phyloP scores from a whole-genome alignment of 140 eudicot species.

The Bidens hawaiensis region DNA sequence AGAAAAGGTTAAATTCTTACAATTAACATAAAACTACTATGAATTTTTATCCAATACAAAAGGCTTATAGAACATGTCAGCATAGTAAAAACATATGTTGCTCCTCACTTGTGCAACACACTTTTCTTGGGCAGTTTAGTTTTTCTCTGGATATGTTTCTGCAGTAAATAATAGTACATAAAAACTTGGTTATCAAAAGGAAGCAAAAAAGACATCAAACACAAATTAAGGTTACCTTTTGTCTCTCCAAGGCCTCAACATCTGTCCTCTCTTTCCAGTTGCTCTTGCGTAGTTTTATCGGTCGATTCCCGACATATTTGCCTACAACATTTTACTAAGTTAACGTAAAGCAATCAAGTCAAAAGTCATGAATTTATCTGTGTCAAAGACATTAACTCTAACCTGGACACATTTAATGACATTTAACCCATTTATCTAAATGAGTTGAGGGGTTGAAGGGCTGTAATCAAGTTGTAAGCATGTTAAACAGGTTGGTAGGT shows the following conservation, averaged over 20 bases:
- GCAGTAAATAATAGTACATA: slow-evolving; percentile 20
- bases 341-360: too few relatives aligned
- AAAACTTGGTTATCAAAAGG: not conserved
- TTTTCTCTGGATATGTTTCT: slow-evolving; percentile 67
- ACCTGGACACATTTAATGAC: too few relatives aligned
- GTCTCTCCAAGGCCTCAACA: slow-evolving; percentile 73
- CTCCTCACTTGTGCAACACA: slow-evolving; percentile 68
- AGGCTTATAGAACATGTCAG: not conserved
- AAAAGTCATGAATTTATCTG: too few relatives aligned
- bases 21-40: not conserved
- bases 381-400: too few relatives aligned
- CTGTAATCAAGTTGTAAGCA: too few relatives aligned
- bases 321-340: too few relatives aligned
- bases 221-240: slow-evolving; percentile 45
- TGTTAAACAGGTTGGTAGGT: too few relatives aligned
- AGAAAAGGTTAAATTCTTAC: not conserved
- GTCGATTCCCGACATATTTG: slow-evolving; percentile 95
- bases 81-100: not conserved
- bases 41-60: slow-evolving; percentile 6
- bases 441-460: too few relatives aligned
- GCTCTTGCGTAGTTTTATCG: slow-evolving; percentile 92
- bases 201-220: not conserved
- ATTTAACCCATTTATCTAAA: too few relatives aligned
- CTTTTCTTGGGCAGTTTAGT: slow-evolving; percentile 63
- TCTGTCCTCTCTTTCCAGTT: slow-evolving; percentile 98